Base-by-base conservation (phyloP, 2,329 filamentous ascomycete genomes). In the Colletotrichum agaves region DNA sequence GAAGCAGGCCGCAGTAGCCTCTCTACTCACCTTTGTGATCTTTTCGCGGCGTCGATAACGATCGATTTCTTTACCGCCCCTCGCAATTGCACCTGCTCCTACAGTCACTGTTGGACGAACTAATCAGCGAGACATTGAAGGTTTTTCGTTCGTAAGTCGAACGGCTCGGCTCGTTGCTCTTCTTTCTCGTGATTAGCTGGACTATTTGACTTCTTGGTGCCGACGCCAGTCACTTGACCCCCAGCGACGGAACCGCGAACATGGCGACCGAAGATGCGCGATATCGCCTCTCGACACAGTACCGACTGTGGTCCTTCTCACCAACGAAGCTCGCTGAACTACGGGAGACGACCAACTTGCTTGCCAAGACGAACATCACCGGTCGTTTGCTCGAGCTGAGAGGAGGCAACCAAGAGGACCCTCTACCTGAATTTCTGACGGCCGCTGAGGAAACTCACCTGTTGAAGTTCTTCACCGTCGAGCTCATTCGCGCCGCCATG, bases 241-340 rank as follows among this genome's bases (percentile, higher is more conserved):
- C 15, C n/a, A 8, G 23, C 15, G 23, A 31, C 47, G 15, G 13
- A 31, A 12, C 35, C 23, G 47, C 47, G 10, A 52, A 13, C 13
- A 93, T 97, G 88, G 85, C 86, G 7, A 92, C 89, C 69, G 96
- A 99, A 85, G 96, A 99, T 80, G 92, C 93, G 72, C 86, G 94
- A 62, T 99, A 98, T 81, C 90, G 93, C 35, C 88, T 92, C 58
- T 97, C 95, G 0, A 95, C 93, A 52, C 96, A 99, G 79, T 98
- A 90, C 77, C 89, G 92, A 47, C 85, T 97, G 66, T 99, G 96
- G 96, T 97, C 94, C 11, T 98, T 95, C 80, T 93, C 93, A 0
- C 88, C 90, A 3, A 80, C 88, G 3, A 88, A 90, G 43, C 87
- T 99, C 4, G 84, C 86, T 55, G 85, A 90, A 2, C 86, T 95